Percentiles rank a stretch among this genome's conserved stretches.
Conservation (phyloP, 768 basidiomycete species). For the Mycena albidolilacea region DNA sequence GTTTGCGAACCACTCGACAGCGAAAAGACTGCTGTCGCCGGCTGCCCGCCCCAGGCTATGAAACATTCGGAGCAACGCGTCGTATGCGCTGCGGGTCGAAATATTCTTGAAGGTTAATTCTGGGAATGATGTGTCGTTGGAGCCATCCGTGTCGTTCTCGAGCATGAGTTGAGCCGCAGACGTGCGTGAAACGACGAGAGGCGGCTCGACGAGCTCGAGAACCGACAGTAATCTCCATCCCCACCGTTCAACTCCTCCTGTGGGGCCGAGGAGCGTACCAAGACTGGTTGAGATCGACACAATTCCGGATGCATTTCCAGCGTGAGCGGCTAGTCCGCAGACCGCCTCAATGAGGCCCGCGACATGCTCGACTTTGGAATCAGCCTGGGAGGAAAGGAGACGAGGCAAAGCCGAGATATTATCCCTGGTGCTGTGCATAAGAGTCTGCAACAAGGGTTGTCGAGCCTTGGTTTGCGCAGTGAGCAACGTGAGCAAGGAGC, state of each 20-base stretch:
- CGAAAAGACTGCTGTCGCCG: conserved; percentile 77
- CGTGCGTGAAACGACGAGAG: conserved; percentile 60
- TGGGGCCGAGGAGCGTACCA: conserved; percentile 81
- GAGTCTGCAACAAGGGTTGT: conserved; percentile 64
- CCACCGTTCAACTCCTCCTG: conserved; percentile 92
- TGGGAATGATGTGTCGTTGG: conserved; percentile 67
- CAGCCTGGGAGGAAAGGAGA: conserved; percentile 77
- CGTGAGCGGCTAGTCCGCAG: conserved; percentile 62
- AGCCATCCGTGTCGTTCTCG: conserved; percentile 61
- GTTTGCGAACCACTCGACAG: conserved; percentile 87
- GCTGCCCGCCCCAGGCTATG: conserved; percentile 77
- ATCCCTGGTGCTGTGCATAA: conserved; percentile 75
- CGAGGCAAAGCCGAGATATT: conserved; percentile 81
- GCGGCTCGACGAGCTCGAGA: conserved; percentile 79
- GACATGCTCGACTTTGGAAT: conserved; percentile 80
- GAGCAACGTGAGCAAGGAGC: conserved; percentile 64
- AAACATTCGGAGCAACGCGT: conserved; percentile 80
- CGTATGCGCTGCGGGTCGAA: conserved; percentile 63
- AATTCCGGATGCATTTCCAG: conserved; percentile 45
- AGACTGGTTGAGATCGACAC: conserved; percentile 67
- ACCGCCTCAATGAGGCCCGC: conserved; percentile 80
- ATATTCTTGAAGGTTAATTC: conserved; percentile 70
- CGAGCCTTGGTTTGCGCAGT: conserved; percentile 56
- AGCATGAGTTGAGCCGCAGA: conserved; percentile 71
- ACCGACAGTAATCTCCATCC: conserved; percentile 88